Percentiles rank a stretch among this genome's conserved stretches.
Conservation (phyloP, 1,284 basidiomycete species). For the Ceratobasidium sp. region DNA sequence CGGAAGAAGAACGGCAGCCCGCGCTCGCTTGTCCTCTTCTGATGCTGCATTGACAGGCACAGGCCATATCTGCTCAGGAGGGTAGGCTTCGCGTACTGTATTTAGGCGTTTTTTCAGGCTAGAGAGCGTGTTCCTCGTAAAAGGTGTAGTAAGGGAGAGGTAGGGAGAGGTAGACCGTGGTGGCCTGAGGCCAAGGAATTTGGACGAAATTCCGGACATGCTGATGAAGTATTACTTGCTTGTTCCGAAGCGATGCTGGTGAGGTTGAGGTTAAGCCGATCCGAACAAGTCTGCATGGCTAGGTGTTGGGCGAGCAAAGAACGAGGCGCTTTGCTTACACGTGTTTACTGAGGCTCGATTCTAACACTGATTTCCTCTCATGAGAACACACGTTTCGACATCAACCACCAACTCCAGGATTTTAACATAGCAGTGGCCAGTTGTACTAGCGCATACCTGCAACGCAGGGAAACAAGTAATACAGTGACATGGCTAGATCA, state of each 20-base stretch:
- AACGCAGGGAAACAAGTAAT: neutral
- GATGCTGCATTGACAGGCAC: neutral
- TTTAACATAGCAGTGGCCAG: neutral
- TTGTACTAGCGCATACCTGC: no score
- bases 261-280: neutral
- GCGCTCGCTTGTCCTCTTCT: neutral
- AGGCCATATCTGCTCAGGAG: constrained; percentile 24
- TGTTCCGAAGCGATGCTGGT: neutral
- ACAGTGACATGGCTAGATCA: neutral
- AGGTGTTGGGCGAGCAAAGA: neutral
- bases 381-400: neutral
- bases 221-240: neutral
- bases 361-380: neutral
- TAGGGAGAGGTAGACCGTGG: constrained; percentile 35
- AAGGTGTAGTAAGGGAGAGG: constrained; percentile 32
- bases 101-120: constrained; percentile 19
- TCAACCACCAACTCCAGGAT: neutral
- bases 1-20: constrained; percentile 74
- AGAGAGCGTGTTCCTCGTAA: constrained; percentile 33
- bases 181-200: neutral
- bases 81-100: constrained; percentile 8
- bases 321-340: neutral
- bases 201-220: constrained; percentile 1
- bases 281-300: neutral
- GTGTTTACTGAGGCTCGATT: neutral